Evolutionary conservation across 176 grass and related monocot species (phyloP).

Genomic region (Alloteropsis semialata): DNA sequence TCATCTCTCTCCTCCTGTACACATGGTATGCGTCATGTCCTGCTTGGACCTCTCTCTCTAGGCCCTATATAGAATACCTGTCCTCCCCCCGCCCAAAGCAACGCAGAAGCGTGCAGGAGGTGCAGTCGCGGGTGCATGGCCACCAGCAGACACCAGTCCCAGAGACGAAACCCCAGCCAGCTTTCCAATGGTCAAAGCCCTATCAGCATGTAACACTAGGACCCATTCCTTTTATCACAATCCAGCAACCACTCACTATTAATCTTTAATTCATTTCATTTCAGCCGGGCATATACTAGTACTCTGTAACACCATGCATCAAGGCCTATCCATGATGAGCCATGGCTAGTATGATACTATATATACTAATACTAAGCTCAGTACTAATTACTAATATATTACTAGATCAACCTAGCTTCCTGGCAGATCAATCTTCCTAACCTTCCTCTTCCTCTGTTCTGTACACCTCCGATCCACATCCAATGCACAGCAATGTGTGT

Average conservation of each 20-base stretch:
- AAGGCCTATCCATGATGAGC: not conserved
- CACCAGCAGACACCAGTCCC: constrained; percentile 16
- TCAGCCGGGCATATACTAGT: constrained; percentile 12
- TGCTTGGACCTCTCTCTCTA: constrained; percentile 36
- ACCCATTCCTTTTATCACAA: constrained; percentile 11
- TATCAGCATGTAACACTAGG: constrained; percentile 5
- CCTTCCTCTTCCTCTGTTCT: not conserved
- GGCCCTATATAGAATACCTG: constrained; percentile 34
- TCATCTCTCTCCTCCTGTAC: constrained; percentile 13
- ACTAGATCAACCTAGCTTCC: not conserved
- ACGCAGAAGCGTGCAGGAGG: constrained; percentile 14
- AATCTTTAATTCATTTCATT: constrained; percentile 18
- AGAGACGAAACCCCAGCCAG: not conserved
- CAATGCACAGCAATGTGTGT: not conserved
- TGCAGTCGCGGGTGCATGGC: constrained; percentile 16
- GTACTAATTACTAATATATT: not conserved
- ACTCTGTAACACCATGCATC: not conserved
- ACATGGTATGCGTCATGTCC: not conserved
- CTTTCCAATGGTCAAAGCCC: constrained; percentile 49
- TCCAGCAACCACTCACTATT: not conserved
- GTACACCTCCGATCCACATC: not conserved
- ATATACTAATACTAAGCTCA: not conserved
- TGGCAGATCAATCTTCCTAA: not conserved
- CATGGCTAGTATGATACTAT: not conserved
- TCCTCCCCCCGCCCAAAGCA: not conserved